Conservation (phyloP, 208 protist genomes). For the Wallacemonas sp. region DNA sequence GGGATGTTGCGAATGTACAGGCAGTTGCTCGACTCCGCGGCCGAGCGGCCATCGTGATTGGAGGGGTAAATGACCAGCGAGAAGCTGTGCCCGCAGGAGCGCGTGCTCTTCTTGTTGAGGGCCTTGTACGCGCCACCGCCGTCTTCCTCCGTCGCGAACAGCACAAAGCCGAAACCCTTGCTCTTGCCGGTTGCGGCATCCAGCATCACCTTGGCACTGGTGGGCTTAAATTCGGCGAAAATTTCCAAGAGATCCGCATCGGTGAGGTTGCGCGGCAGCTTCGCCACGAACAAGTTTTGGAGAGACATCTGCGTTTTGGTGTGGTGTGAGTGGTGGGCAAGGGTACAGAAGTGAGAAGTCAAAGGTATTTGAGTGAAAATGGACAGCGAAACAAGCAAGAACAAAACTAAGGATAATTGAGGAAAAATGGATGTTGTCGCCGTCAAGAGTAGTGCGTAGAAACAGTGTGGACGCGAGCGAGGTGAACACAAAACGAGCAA, state of each 20-base stretch:
- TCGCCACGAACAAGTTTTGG: slow-evolving; percentile 78
- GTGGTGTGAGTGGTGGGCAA: no score
- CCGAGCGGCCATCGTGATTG: slow-evolving; percentile 65
- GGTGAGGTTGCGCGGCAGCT: slow-evolving; percentile 83
- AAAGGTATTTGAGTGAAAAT: no score
- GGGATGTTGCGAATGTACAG: slow-evolving; percentile 89
- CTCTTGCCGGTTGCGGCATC: slow-evolving; percentile 86
- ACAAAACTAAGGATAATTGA: no score
- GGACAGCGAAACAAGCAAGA: no score
- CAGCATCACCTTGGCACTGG: slow-evolving; percentile 86
- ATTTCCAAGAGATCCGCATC: slow-evolving; percentile 79
- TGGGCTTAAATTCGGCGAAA: slow-evolving; percentile 69
- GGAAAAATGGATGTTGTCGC: no score
- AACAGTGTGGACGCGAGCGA: no score
- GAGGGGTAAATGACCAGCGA: slow-evolving; percentile 80
- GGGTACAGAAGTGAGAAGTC: no score
- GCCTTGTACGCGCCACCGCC: slow-evolving; percentile 71
- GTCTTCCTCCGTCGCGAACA: slow-evolving; percentile 87
- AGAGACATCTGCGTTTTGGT: no score
- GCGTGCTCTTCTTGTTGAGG: slow-evolving; percentile 57
- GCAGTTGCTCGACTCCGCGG: slow-evolving; percentile 42
- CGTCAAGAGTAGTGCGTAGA: no score
- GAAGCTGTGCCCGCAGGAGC: slow-evolving; percentile 54
- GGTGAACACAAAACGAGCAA: no score
- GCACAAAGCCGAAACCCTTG: slow-evolving; percentile 96